Percentiles rank a stretch among this genome's conserved stretches.
Evolutionary conservation across 495 filamentous ascomycete species (phyloP).

Genomic region (Hyaloscypha finlandica): DNA sequence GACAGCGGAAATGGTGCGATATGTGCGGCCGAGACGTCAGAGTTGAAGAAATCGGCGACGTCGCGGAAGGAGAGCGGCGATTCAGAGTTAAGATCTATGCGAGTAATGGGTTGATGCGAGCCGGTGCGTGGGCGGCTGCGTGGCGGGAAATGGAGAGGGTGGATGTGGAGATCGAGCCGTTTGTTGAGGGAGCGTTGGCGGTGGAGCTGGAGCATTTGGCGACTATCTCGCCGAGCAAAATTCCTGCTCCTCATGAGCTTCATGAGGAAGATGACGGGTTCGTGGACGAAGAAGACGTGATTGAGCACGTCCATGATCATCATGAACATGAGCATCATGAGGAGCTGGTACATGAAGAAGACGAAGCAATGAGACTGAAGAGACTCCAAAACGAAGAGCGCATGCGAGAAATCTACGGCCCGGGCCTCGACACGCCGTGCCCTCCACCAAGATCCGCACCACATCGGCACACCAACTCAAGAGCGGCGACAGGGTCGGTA

Average conservation of each 20-base stretch:
- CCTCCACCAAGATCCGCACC: neutral
- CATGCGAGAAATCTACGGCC: constrained; percentile 53
- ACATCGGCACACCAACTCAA: constrained; percentile 13
- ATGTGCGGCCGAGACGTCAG: constrained; percentile 58
- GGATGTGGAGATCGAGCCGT: constrained; percentile 84
- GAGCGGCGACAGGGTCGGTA: constrained; percentile 8
- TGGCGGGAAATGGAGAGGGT: constrained; percentile 98
- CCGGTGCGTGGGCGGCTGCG: constrained; percentile 88
- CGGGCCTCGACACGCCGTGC: neutral
- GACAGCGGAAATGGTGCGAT: constrained; percentile 58
- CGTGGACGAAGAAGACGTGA: constrained; percentile 30
- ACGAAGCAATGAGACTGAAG: constrained; percentile 35
- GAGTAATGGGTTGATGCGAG: constrained; percentile 88
- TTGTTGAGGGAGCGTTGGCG: constrained; percentile 44
- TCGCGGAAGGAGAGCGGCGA: constrained; percentile 44
- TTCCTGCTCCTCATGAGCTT: constrained; percentile 19
- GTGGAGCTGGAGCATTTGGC: constrained; percentile 48
- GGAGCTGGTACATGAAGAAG: constrained; percentile 31
- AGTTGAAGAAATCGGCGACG: constrained; percentile 30
- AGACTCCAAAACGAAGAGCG: constrained; percentile 48
- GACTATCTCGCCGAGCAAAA: constrained; percentile 31
- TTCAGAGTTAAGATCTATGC: constrained; percentile 91
- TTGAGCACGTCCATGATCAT: constrained; percentile 13
- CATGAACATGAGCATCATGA: constrained; percentile 13
- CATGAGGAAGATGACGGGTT: constrained; percentile 34